Evolutionary conservation across 371 early-diverging fungal genomes (phyloP).

Genomic region (Cokeromyces recurvatus): DNA sequence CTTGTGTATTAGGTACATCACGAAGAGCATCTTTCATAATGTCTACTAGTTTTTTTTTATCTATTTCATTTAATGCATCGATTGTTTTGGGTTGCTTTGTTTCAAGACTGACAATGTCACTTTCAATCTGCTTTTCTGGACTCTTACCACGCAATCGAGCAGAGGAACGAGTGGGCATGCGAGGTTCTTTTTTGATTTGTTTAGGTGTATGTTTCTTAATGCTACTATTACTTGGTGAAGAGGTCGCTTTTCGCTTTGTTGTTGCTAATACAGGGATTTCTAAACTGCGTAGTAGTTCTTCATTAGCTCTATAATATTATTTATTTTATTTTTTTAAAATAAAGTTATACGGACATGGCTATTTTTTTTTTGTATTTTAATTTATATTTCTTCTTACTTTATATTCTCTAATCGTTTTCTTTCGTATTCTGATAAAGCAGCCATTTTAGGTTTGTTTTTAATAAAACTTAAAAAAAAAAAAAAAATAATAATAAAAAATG

Average conservation of each 20-base stretch:
- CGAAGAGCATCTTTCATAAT: constrained; percentile 14
- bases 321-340: neutral
- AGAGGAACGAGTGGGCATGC: constrained; percentile 30
- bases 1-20: constrained; percentile 17
- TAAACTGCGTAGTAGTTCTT: constrained; percentile 32
- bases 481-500: too few relatives aligned
- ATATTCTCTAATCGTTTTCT: constrained; percentile 43
- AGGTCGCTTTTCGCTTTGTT: neutral
- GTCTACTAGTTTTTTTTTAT: constrained; percentile 19
- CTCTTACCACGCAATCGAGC: constrained; percentile 36
- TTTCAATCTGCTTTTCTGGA: constrained; percentile 5
- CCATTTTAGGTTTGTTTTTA: too few relatives aligned
- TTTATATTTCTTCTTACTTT: constrained; percentile 20
- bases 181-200: constrained; percentile 17
- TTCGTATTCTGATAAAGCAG: constrained; percentile 34
- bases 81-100: constrained; percentile 13
- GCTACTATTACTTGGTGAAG: neutral
- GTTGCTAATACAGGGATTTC: constrained; percentile 16
- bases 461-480: too few relatives aligned
- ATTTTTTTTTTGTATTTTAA: too few relatives aligned
- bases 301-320: constrained; percentile 24
- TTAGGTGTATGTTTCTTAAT: constrained; percentile 2
- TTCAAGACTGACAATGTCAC: neutral
- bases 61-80: constrained; percentile 21
- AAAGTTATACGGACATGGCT: neutral